Evolutionary conservation across 208 protist species (phyloP).

Genomic region (Acanthamoeba sp.): DNA sequence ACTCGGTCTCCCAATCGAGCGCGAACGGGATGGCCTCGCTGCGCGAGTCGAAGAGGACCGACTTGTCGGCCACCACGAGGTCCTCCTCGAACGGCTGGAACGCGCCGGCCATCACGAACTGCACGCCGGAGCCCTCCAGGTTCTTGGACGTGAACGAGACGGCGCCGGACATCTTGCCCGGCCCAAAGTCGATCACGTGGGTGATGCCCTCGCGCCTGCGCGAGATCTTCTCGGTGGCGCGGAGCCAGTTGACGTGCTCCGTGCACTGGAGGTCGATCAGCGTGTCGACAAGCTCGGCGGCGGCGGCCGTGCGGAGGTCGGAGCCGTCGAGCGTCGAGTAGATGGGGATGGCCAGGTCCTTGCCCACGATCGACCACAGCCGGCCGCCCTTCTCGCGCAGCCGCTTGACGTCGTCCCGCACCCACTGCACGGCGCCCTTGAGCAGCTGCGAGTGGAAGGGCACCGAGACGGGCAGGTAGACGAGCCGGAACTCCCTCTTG

Average conservation of each 20-base stretch:
- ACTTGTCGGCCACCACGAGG: slow-evolving; percentile 78
- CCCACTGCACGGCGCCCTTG: slow-evolving; percentile 46
- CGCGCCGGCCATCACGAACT: slow-evolving; percentile 73
- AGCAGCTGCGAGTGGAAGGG: slow-evolving; percentile 87
- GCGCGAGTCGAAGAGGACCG: slow-evolving; percentile 76
- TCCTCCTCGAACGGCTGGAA: slow-evolving; percentile 77
- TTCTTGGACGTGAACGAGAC: slow-evolving; percentile 81
- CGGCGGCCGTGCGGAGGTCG: slow-evolving; percentile 64
- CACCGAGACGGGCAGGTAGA: slow-evolving; percentile 87
- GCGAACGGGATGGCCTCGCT: slow-evolving; percentile 71
- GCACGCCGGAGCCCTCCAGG: slow-evolving; percentile 82
- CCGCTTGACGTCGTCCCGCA: slow-evolving; percentile 76
- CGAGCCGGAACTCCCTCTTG: slow-evolving; percentile 80
- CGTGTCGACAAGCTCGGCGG: neutral
- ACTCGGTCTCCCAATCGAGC: slow-evolving; percentile 79
- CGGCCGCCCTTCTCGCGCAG: slow-evolving; percentile 55
- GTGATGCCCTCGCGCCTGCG: slow-evolving; percentile 77
- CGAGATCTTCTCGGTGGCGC: slow-evolving; percentile 74
- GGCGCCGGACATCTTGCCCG: slow-evolving; percentile 82
- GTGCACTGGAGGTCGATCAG: slow-evolving; percentile 48
- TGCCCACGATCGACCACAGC: slow-evolving; percentile 59
- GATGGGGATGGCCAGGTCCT: slow-evolving; percentile 83
- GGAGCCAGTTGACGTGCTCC: slow-evolving; percentile 72
- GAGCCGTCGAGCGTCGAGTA: slow-evolving; percentile 82
- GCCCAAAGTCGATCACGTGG: slow-evolving; percentile 90